These are phyloP conservation scores for Starmerella powellii DNA, from an alignment of 805 yeast species.

Conservation along the genomic window DNA sequence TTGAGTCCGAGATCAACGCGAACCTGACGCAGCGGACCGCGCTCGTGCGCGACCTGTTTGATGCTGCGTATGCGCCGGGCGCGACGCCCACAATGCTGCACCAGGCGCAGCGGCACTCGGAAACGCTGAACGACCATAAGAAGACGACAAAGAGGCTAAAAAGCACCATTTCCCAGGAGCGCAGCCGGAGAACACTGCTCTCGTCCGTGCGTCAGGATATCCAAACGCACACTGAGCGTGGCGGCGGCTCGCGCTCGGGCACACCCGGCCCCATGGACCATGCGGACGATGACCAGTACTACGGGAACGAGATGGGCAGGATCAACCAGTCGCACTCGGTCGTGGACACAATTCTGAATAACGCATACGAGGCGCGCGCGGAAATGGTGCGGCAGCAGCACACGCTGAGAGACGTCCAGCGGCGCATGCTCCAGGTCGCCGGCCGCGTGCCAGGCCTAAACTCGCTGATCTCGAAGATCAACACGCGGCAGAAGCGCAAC, in stretches of 20 bases:
- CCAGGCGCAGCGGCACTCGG: slow-evolving; percentile 74
- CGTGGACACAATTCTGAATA: slow-evolving; percentile 69
- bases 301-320: slow-evolving; percentile 62
- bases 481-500: slow-evolving; percentile 80
- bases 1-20: slow-evolving; percentile 34
- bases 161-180: slow-evolving; percentile 52
- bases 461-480: slow-evolving; percentile 61
- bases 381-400: slow-evolving; percentile 64
- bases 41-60: slow-evolving; percentile 23
- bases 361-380: slow-evolving; percentile 82
- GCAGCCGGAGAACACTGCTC: slow-evolving; percentile 62
- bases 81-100: slow-evolving; percentile 64
- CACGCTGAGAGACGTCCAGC: slow-evolving; percentile 49
- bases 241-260: slow-evolving; percentile 23
- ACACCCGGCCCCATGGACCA: slow-evolving; percentile 23
- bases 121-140: slow-evolving; percentile 58
- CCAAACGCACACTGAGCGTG: slow-evolving; percentile 37
- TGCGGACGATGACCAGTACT: slow-evolving; percentile 50
- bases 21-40: slow-evolving; percentile 34
- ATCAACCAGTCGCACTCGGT: slow-evolving; percentile 60
- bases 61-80: slow-evolving; percentile 32
- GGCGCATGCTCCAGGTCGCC: slow-evolving; percentile 47
- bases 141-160: slow-evolving; percentile 49
- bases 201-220: slow-evolving; percentile 71
- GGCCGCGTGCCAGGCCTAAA: slow-evolving; percentile 74